These are phyloP conservation scores for Diplodia corticola DNA, from an alignment of 2,329 filamentous ascomycete species.

Conservation along the genomic window DNA sequence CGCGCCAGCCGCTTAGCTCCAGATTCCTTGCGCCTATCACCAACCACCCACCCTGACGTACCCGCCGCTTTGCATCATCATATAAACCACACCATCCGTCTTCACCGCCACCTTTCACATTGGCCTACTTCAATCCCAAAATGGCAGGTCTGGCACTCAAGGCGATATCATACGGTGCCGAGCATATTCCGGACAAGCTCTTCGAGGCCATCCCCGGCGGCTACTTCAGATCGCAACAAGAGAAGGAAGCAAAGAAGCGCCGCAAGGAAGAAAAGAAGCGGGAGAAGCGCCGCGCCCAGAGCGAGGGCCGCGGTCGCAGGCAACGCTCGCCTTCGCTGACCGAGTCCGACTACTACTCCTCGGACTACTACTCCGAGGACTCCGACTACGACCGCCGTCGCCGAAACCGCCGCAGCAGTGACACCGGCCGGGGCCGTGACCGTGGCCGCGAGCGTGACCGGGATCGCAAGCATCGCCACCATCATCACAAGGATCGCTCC, in stretches of 20 bases:
- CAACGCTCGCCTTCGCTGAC: not conserved
- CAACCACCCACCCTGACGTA: conserved; percentile 19
- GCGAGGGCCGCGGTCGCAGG: conserved; percentile 14
- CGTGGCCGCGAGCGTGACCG: conserved; percentile 14
- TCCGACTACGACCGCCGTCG: conserved; percentile 17
- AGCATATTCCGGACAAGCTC: conserved; percentile 41
- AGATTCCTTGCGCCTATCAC: conserved; percentile 18
- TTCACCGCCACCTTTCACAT: not conserved
- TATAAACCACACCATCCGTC: conserved; percentile 16
- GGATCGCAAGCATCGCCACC: conserved; percentile 1
- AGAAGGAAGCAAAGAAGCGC: conserved; percentile 29
- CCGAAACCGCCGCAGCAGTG: conserved; percentile 5
- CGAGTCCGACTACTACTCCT: conserved; percentile 24
- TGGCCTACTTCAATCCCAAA: conserved; percentile 5
- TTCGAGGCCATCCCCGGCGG: conserved; percentile 42
- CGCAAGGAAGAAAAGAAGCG: conserved; percentile 27
- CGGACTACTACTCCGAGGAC: conserved; percentile 21
- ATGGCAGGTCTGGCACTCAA: conserved; percentile 36
- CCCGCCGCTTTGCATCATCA: conserved; percentile 19
- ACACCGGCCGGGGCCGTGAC: not conserved
- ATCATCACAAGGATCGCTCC: conserved; percentile 2
- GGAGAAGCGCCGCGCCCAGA: conserved; percentile 24
- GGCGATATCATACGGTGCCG: conserved; percentile 41
- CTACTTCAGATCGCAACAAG: conserved; percentile 37
- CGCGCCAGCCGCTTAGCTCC: not conserved